Base-by-base conservation (phyloP, 139 green algal species). In the Dunaliella primolecta region DNA sequence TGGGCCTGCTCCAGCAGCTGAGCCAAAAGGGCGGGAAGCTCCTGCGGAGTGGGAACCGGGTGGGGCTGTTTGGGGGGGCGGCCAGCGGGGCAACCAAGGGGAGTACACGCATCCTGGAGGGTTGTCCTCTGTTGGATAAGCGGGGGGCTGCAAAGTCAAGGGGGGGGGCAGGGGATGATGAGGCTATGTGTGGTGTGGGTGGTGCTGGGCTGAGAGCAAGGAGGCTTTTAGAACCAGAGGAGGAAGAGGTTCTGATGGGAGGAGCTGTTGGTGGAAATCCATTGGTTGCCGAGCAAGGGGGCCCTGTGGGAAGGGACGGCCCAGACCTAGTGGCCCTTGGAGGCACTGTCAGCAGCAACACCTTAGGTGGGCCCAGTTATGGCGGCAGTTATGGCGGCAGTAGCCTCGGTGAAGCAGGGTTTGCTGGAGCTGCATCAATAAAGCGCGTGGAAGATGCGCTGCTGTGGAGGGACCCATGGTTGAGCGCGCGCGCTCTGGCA, bases 391-490 rank as follows among this genome's bases (percentile, higher is more conserved):
- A 77, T 11, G 29, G 71, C 21, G 24, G 2, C n/a, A 36, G n/a
- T n/a, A 80, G n/a, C 11, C 2, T 7, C 7, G 71, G 21, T 7
- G 71, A 32, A 21, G 71, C 71, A 11, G 29, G 21, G 11, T 35
- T 32, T 35, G 32, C 29, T 20, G 75, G n/a, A 80, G 75, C 75
- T 38, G 30, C n/a, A 11, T 29, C 75, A 36, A 33, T 80, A 80
- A 30, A 32, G 30, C n/a, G 33, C 2, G n/a, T 80, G 2, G 75
- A 80, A 33, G 2, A 11, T 23, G 33, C 33, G n/a, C 75, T 80
- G n/a, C 32, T 80, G 75, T 80, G 75, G 75, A 32, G 30, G 7
- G 75, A 80, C n/a, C 75, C 75, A 2, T 80, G 75, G 75, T n/a
- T 32, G n/a, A 80, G 75, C n/a, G 75, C 30, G 29, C 75, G 75